Evolutionary conservation across 2,329 filamentous ascomycete species (phyloP).

Genomic region (Cladosporium sp.): DNA sequence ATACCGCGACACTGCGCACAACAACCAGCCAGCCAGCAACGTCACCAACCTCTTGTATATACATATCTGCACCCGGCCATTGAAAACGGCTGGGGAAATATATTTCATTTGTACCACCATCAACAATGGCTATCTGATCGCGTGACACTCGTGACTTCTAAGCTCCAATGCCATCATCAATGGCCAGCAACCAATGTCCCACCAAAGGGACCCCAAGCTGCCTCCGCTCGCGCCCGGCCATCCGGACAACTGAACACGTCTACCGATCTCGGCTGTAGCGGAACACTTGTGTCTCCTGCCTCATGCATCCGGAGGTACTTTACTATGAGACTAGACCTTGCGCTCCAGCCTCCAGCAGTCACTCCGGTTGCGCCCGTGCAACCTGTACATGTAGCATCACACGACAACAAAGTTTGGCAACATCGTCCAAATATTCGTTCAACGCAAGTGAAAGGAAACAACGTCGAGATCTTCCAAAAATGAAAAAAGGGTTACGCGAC

Average conservation of each 20-base stretch:
- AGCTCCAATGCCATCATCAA: no score
- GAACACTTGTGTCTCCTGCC: conserved; percentile 75
- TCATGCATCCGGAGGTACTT: conserved; percentile 49
- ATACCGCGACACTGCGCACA: neutral
- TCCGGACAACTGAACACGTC: neutral
- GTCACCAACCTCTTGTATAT: conserved; percentile 2
- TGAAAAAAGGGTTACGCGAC: no score
- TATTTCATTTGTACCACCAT: conserved; percentile 9
- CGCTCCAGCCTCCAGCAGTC: no score
- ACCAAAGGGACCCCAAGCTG: neutral
- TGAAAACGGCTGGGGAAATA: neutral
- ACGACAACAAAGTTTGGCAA: no score
- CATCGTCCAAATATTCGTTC: no score
- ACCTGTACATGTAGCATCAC: no score
- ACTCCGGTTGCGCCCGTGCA: no score
- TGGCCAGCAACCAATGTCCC: no score
- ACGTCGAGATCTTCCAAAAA: no score
- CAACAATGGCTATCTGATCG: neutral
- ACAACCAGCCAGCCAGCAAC: no score
- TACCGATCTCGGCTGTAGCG: neutral
- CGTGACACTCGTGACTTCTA: neutral
- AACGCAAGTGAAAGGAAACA: no score
- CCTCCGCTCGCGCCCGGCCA: conserved; percentile 7
- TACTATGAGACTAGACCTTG: no score
- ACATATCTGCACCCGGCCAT: conserved; percentile 7